phyloP scores from a whole-genome alignment of 106 monocot genomes.

The Allium fistulosum region DNA sequence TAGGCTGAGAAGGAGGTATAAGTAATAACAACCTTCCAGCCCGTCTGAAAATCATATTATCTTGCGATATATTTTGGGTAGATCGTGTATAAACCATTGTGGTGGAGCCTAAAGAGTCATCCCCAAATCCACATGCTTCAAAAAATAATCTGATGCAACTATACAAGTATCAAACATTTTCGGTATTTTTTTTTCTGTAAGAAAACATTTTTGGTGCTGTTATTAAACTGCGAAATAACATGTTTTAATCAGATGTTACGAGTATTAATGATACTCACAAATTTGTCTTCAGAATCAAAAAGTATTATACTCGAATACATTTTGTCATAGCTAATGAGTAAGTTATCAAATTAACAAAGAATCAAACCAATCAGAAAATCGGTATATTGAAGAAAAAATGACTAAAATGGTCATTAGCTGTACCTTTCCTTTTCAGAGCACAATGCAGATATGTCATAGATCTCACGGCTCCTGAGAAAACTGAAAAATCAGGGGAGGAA shows the following conservation, averaged over 20 bases:
- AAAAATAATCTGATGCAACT: slow-evolving; percentile 60
- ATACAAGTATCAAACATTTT: no score
- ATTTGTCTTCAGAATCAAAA: no score
- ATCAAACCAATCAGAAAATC: no score
- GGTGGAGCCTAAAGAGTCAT: slow-evolving; percentile 73
- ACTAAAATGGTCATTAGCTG: neutral
- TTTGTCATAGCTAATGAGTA: no score
- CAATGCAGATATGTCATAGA: slow-evolving; percentile 92
- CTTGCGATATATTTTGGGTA: slow-evolving; percentile 9
- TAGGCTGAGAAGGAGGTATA: slow-evolving; percentile 25
- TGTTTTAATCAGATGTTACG: no score
- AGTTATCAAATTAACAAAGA: no score
- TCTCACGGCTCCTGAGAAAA: slow-evolving; percentile 62
- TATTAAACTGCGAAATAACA: no score
- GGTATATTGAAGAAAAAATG: no score
- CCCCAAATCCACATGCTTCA: slow-evolving; percentile 82
- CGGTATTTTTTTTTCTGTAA: no score
- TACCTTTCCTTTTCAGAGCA: slow-evolving; percentile 94
- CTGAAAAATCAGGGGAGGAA: slow-evolving; percentile 22
- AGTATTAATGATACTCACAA: no score
- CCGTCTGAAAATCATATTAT: slow-evolving; percentile 19
- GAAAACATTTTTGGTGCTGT: no score
- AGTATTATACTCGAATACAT: no score
- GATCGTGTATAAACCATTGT: slow-evolving; percentile 83
- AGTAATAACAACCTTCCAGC: slow-evolving; percentile 36